Conservation (phyloP, 2,329 filamentous ascomycete genomes). For the Pseudogymnoascus destructans region DNA sequence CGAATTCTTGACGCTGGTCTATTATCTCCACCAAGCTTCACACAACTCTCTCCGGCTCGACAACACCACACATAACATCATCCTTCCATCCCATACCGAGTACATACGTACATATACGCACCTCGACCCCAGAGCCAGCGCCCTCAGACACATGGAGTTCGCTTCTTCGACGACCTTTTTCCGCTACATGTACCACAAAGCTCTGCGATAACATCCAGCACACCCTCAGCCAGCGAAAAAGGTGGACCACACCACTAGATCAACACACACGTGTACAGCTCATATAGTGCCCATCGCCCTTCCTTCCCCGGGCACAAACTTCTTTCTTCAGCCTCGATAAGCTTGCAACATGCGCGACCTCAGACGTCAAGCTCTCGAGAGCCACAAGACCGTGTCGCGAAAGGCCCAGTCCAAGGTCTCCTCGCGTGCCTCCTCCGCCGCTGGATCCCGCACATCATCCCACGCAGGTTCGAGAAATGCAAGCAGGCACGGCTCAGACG, state of each 20-base stretch:
- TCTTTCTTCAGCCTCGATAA: not conserved
- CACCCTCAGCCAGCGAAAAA: not conserved
- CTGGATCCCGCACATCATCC: conserved; percentile 35
- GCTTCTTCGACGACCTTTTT: not conserved
- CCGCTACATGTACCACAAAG: conserved; percentile 3
- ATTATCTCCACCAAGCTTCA: conserved; percentile 1
- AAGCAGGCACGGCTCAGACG: conserved; percentile 39
- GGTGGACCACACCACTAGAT: conserved; percentile 4
- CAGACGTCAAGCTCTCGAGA: conserved; percentile 42
- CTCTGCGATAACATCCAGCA: conserved; percentile 1
- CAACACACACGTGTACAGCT: not conserved
- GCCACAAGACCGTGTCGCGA: conserved; percentile 44
- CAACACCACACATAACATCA: not conserved
- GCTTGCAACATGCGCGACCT: conserved; percentile 27
- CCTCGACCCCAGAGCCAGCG: not conserved
- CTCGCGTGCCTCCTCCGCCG: conserved; percentile 36
- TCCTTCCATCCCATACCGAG: not conserved
- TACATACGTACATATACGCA: not conserved
- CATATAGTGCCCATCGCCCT: not conserved
- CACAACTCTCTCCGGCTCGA: not conserved
- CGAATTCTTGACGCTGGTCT: not conserved
- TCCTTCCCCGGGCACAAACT: not conserved
- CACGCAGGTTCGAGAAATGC: conserved; percentile 34
- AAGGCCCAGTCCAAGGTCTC: conserved; percentile 38
- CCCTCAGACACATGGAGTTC: conserved; percentile 6